Evolutionary conservation across 2,329 filamentous ascomycete species (phyloP).

Genomic region (Spiromastix sp.): DNA sequence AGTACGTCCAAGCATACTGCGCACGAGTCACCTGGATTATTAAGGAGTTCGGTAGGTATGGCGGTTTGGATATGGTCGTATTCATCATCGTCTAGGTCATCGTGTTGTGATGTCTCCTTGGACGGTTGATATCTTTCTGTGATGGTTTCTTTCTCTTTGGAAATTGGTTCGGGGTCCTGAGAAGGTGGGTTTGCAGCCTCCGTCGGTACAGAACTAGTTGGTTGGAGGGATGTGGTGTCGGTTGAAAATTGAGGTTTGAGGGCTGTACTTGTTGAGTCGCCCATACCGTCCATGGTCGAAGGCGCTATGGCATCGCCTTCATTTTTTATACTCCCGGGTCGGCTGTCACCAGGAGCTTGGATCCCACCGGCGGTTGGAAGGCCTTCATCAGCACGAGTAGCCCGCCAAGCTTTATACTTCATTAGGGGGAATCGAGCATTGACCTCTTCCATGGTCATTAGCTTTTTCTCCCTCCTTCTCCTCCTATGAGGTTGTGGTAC

Average conservation of each 20-base stretch:
- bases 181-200: neutral
- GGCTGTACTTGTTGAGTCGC: conserved; percentile 13
- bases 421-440: conserved; percentile 92
- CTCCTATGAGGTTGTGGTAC: conserved; percentile 80
- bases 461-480: conserved; percentile 88
- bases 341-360: conserved; percentile 55
- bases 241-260: conserved; percentile 3
- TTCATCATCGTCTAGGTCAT: conserved; percentile 59
- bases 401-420: conserved; percentile 95
- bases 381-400: conserved; percentile 70
- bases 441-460: conserved; percentile 98
- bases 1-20: conserved; percentile 92
- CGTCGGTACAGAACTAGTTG: neutral
- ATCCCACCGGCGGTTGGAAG: conserved; percentile 78
- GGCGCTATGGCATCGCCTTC: conserved; percentile 38
- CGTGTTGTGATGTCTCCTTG: conserved; percentile 2
- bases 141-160: neutral
- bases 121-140: conserved; percentile 1
- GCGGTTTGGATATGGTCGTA: conserved; percentile 71
- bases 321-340: conserved; percentile 62
- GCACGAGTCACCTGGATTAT: conserved; percentile 80
- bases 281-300: conserved; percentile 38
- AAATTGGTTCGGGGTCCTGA: neutral
- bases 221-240: neutral
- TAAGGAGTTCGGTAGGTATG: conserved; percentile 68